phyloP scores from a whole-genome alignment of 2,329 filamentous ascomycete genomes.

The Emydomyces testavorans region DNA sequence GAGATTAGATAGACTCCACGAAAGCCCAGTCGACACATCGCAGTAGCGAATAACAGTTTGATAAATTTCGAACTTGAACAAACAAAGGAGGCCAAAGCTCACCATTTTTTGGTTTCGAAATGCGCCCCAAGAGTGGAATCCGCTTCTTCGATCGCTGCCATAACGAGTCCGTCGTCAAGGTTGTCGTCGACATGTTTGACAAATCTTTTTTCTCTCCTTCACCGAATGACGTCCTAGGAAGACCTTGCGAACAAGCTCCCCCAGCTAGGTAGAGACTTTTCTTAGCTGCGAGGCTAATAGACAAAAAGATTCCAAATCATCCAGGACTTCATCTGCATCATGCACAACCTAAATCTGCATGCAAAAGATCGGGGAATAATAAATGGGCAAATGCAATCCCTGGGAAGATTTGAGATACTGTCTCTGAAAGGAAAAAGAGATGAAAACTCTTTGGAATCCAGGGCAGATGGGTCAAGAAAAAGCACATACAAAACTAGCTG shows the following conservation, averaged over 20 bases:
- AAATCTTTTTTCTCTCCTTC: constrained; percentile 9
- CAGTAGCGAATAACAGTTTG: constrained; percentile 1
- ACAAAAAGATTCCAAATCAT: constrained; percentile 13
- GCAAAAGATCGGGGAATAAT: background rate
- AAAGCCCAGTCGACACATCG: background rate
- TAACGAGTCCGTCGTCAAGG: constrained; percentile 12
- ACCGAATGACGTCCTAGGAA: background rate
- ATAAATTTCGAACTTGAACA: background rate
- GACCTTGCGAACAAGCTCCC: constrained; percentile 5
- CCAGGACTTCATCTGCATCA: background rate
- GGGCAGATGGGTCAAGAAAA: background rate
- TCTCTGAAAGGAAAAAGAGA: background rate
- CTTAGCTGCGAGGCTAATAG: background rate
- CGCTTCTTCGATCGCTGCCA: constrained; percentile 16
- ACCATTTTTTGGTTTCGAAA: constrained; percentile 14
- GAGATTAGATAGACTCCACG: constrained; percentile 1
- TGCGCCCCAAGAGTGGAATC: constrained; percentile 14
- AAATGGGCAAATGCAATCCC: background rate
- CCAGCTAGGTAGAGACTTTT: constrained; percentile 1
- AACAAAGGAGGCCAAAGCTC: constrained; percentile 3
- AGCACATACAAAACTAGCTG: constrained; percentile 9
- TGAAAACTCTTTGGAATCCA: background rate
- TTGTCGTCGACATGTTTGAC: constrained; percentile 13
- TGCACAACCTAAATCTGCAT: constrained; percentile 12
- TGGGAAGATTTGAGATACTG: background rate